Conservation (phyloP, 345 rosid genomes). For the Trapa incisa region DNA sequence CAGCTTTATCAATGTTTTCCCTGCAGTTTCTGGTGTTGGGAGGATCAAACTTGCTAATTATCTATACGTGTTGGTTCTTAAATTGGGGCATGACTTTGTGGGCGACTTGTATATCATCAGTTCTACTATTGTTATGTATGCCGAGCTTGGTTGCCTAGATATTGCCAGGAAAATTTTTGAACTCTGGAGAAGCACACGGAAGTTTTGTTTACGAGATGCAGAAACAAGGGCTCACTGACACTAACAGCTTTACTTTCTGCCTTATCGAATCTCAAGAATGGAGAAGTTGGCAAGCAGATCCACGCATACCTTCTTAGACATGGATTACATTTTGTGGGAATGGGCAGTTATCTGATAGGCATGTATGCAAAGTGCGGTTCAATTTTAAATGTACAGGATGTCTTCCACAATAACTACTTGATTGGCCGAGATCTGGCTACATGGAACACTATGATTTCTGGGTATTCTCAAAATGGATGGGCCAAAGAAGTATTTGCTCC, state of each 20-base stretch:
- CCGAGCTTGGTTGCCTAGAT: constrained; percentile 56
- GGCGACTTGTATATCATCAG: constrained; percentile 64
- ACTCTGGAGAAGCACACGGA: constrained; percentile 45
- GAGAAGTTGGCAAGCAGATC: constrained; percentile 59
- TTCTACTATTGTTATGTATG: constrained; percentile 51
- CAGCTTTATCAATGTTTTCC: constrained; percentile 70
- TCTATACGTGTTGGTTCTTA: constrained; percentile 53
- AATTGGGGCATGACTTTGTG: constrained; percentile 45
- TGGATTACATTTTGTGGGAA: constrained; percentile 52
- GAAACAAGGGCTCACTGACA: constrained; percentile 58
- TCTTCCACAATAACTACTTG: constrained; percentile 29
- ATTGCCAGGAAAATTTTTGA: constrained; percentile 56
- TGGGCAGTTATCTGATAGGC: constrained; percentile 70
- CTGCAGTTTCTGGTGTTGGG: constrained; percentile 43
- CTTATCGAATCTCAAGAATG: constrained; percentile 70
- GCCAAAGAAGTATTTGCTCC: constrained; percentile 42
- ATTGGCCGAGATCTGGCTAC: constrained; percentile 57
- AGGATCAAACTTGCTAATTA: constrained; percentile 36
- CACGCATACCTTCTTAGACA: constrained; percentile 71
- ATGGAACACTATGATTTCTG: constrained; percentile 85
- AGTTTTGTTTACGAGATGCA: constrained; percentile 77
- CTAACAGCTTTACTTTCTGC: constrained; percentile 68
- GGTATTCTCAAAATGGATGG: constrained; percentile 61
- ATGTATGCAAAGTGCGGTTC: constrained; percentile 82
- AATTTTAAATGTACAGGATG: constrained; percentile 29